Base-by-base conservation (phyloP, 1,284 basidiomycete species). In the Macrocybe sp. region DNA sequence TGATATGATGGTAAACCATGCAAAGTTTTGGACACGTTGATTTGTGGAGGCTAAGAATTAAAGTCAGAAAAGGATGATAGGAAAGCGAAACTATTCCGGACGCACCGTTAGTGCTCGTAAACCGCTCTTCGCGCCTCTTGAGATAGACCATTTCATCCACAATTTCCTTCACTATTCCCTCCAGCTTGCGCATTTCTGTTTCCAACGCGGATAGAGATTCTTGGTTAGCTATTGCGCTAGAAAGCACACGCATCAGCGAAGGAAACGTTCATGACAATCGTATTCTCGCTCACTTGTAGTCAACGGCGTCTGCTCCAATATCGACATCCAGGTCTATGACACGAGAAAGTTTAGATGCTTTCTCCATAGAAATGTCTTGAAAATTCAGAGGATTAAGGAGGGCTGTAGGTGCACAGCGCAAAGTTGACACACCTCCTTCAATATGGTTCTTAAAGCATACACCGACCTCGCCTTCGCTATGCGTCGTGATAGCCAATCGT, bases 131-230 rank as follows among this genome's bases (percentile, higher is more conserved):
- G 14, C 96, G 77, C 60, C 76, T 73, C 70, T 96, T 94, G 52
- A 99, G 78, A 69, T 97, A 98, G 32, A 83, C 82, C 74, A 98
- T 78, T 68, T 98, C 95, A 58, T 98, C 94, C 11, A 92, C 83
- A 49, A 99, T 87, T 70, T 98, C 96, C 65, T 92, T 92, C 32
- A 94, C 89, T 4, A 97, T 71, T 1, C 90, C 93, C 66, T 99
- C 96, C 7, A 99, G 76, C 64, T 99, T 99, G 34, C 95, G 81
- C 92, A 99, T 97, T 68, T 99, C 96, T 0, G 93, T 95, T 69
- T 99, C 97, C 36, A 99, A 79, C 0, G 90, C 90, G 1, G 93
- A 97, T 0, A 99, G 76, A 0, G 92, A 95, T 67, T 99, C 96
- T 66, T 97, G 95, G 70, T 97, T 98, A 5, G 97, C 96, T 64